Percentiles rank a stretch among this genome's conserved stretches.
These are phyloP conservation scores for Paramecium sexaurelia DNA, from an alignment of 73 alveolate genomes.

Conservation along the genomic window DNA sequence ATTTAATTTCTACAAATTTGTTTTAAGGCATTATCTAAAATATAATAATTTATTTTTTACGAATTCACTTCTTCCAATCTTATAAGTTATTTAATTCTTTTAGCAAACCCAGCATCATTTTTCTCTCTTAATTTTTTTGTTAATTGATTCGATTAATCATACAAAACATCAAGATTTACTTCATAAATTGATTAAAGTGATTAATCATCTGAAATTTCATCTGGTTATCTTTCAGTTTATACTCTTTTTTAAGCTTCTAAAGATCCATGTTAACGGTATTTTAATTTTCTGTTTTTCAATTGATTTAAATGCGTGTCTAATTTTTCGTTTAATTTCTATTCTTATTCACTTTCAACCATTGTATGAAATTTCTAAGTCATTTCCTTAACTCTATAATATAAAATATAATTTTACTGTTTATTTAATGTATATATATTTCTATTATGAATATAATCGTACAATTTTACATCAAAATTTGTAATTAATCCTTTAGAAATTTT, in stretches of 20 bases:
- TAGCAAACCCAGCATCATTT: constrained; percentile 24
- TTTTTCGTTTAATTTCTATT: neutral
- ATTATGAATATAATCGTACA: constrained; percentile 27
- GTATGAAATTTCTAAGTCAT: constrained; percentile 24
- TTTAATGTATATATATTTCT: neutral
- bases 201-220: constrained; percentile 20
- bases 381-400: neutral
- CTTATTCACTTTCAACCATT: neutral
- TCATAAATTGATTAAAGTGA: constrained; percentile 35
- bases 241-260: neutral
- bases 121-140: neutral
- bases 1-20: neutral
- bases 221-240: neutral
- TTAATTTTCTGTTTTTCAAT: neutral
- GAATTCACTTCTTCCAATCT: constrained; percentile 16
- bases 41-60: neutral
- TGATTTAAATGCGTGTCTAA: neutral
- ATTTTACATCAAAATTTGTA: neutral
- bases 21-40: neutral
- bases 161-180: neutral
- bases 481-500: neutral
- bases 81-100: neutral
- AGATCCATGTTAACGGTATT: neutral
- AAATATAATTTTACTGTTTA: neutral
- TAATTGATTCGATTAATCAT: neutral